Evolutionary conservation across 768 basidiomycete genomes (phyloP), one percentile per base, ranked within the genome.

Genomic region (Boletus tomentosulus): DNA sequence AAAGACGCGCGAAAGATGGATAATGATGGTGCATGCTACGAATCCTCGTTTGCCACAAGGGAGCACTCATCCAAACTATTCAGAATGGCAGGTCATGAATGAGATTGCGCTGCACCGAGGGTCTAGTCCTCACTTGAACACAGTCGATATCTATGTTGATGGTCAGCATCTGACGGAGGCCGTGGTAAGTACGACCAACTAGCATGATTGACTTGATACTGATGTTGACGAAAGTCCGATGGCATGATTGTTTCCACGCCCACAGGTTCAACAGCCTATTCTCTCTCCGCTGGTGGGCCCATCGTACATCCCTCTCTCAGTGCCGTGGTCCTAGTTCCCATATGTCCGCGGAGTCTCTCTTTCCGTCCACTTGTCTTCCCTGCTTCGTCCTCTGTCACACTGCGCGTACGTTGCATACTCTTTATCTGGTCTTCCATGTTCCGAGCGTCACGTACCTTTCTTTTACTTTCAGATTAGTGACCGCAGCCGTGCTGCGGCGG

Each of bases 21-120:
- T 54, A 76, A 74, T 24, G 79, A 86, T 62, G 85, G 87, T 87
- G 76, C 69, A 38, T 50, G 2, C 35, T 30, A 19, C 31, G 19
- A n/a, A 22, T 22, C 8, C 19, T 63, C 53, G 16, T 53, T 34
- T 34, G 25, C 27, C 35, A 16, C 22, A 30, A 37, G 47, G n/a
- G 27, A 45, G 39, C 13, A 16, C 48, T 66, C 10, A 48, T 38
- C 22, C 27, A 28, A 19, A 42, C 42, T 27, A 19, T 48, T 48
- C 44, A 88, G 93, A 87, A 58, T 94, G 90, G 87, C 94, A 96
- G 69, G 95, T 96, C 35, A 95, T 98, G 92, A 98, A 98, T 65
- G 95, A 98, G 70, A 84, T 98, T 54, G 86, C 92, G 3, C 75
- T 98, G 34, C 95, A 98, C 70, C 84, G 95, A 27, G 95, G 95